A percentile compares a stretch with the other conserved stretches of the same genome.
Evolutionary conservation across 805 yeast genomes (phyloP).

Genomic region (Cyberlindnera euphorbiae): DNA sequence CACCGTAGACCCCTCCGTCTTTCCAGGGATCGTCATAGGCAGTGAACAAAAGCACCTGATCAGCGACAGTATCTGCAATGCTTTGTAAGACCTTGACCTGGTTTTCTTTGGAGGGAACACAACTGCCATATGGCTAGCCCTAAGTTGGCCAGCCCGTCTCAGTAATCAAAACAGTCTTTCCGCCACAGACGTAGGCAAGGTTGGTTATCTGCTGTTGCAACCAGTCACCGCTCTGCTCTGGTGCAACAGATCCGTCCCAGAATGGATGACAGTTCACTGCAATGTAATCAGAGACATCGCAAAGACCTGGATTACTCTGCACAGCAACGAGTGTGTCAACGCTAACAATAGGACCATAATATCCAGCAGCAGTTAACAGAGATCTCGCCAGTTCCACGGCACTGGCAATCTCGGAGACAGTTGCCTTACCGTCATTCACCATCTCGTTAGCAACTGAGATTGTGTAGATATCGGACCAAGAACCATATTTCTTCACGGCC

Average conservation of each 20-base stretch:
- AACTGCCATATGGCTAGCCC: constrained; percentile 48
- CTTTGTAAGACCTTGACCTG: constrained; percentile 49
- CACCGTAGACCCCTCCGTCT: constrained; percentile 47
- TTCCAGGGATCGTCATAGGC: constrained; percentile 65
- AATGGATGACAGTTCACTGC: constrained; percentile 67
- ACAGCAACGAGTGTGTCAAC: constrained; percentile 67
- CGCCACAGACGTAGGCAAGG: constrained; percentile 44
- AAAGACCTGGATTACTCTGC: constrained; percentile 44
- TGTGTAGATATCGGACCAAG: constrained; percentile 57
- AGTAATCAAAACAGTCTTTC: constrained; percentile 41
- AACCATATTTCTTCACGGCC: constrained; percentile 41
- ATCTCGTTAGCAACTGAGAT: constrained; percentile 62
- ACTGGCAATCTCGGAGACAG: constrained; percentile 40
- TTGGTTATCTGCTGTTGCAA: constrained; percentile 41
- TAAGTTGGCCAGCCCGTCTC: constrained; percentile 73
- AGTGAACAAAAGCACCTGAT: constrained; percentile 52
- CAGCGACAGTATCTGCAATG: constrained; percentile 38
- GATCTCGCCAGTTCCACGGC: constrained; percentile 47
- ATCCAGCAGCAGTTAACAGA: constrained; percentile 41
- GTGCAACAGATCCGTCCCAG: constrained; percentile 52
- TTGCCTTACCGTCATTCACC: constrained; percentile 47
- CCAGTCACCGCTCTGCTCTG: constrained; percentile 52
- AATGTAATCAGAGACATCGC: constrained; percentile 54
- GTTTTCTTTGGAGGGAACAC: constrained; percentile 51
- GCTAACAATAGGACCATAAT: constrained; percentile 50